phyloP scores from a whole-genome alignment of 768 basidiomycete species.

The Strobilomyces confusus region DNA sequence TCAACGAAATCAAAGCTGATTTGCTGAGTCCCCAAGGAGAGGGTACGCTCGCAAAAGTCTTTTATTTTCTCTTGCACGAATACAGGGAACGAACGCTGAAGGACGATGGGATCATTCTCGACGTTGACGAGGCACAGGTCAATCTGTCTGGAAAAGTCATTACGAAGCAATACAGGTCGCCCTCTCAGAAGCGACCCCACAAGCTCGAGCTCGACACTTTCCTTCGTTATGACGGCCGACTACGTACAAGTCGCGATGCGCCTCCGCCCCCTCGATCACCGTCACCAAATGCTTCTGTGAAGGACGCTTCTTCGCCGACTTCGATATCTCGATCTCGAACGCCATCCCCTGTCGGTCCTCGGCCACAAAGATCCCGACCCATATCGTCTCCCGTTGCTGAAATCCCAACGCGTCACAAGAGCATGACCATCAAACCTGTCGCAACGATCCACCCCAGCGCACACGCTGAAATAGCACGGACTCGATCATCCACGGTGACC shows the following conservation, averaged over 20 bases:
- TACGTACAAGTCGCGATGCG: conserved; percentile 26
- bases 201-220: conserved; percentile 12
- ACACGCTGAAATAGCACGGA: conserved; percentile 21
- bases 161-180: conserved; percentile 41
- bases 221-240: conserved; percentile 8
- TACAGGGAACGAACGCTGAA: conserved; percentile 66
- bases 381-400: conserved; percentile 28
- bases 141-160: conserved; percentile 28
- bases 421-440: conserved; percentile 26
- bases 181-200: conserved; percentile 31
- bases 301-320: conserved; percentile 13
- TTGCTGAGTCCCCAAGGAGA: conserved; percentile 65
- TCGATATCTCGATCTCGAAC: conserved; percentile 39
- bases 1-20: conserved; percentile 55
- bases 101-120: conserved; percentile 47
- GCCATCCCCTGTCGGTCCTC: conserved; percentile 50
- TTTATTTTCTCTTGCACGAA: conserved; percentile 78
- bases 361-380: conserved; percentile 33
- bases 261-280: conserved; percentile 29
- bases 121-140: conserved; percentile 23
- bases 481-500: conserved; percentile 30
- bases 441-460: conserved; percentile 13
- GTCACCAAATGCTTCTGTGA: conserved; percentile 21
- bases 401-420: conserved; percentile 29
- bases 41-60: conserved; percentile 79